phyloP scores from a whole-genome alignment of 1,284 basidiomycete genomes.

The Trichosporon ovoides region DNA sequence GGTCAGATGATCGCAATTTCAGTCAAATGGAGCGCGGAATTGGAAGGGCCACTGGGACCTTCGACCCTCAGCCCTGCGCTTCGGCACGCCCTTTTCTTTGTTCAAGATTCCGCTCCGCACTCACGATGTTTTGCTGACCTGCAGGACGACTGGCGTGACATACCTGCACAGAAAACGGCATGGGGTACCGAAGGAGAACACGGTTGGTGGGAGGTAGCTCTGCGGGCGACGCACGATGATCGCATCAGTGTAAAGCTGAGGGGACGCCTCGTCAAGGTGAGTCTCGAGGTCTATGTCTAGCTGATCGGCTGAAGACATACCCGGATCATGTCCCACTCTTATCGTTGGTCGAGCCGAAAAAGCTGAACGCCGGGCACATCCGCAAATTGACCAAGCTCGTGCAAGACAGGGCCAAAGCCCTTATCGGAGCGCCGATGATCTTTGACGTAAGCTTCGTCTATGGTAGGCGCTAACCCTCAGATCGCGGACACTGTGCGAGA shows the following conservation, averaged over 20 bases:
- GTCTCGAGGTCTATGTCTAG: neutral
- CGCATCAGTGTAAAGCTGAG: slow-evolving; percentile 39
- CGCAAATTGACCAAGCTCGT: slow-evolving; percentile 36
- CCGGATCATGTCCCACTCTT: slow-evolving; percentile 38
- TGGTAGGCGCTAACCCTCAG: slow-evolving; percentile 21
- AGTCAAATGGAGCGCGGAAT: too few species aligned
- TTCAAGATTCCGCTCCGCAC: too few species aligned
- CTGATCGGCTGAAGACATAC: slow-evolving; percentile 30
- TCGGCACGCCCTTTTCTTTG: too few species aligned
- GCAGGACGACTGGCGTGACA: slow-evolving; percentile 45
- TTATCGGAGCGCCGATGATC: slow-evolving; percentile 41
- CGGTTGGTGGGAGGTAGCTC: slow-evolving; percentile 44
- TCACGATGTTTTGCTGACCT: slow-evolving; percentile 4
- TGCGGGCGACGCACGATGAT: slow-evolving; percentile 33
- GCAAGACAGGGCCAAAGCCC: slow-evolving; percentile 36
- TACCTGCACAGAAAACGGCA: slow-evolving; percentile 42
- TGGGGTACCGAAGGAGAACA: slow-evolving; percentile 43
- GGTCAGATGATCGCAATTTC: too few species aligned
- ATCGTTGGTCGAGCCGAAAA: slow-evolving; percentile 34
- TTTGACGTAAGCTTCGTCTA: slow-evolving; percentile 37
- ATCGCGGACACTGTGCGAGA: slow-evolving; percentile 37
- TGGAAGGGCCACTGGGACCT: too few species aligned
- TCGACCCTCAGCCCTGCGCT: too few species aligned
- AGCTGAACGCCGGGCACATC: slow-evolving; percentile 36
- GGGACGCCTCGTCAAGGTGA: slow-evolving; percentile 41